Base-by-base conservation (phyloP, 2,329 filamentous ascomycete species). In the Podosphaera aphanis region DNA sequence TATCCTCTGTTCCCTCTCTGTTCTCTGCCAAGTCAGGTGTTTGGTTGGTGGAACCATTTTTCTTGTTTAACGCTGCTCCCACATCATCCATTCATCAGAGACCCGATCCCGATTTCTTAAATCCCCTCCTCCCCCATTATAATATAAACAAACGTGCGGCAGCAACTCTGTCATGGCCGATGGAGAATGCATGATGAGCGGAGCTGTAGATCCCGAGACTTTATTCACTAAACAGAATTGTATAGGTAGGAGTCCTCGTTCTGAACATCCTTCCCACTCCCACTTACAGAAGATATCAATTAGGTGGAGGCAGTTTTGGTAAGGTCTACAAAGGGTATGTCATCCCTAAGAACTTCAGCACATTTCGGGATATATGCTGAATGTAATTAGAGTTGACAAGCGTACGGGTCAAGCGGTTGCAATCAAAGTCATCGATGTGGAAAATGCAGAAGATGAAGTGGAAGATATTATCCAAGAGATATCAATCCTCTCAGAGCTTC, bases 391-490 rank as follows among this genome's bases (percentile, higher is more conserved):
- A 48, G 83, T 95, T 53, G 88, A 95, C 65, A 93, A 90, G 59
- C 77, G 83, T 44, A 93, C 81, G 16, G 90, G 90, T 33, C 81
- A 93, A 58, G 79, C 88, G 11, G 90, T 98, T 44, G 90, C 90
- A 23, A 98, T 98, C 68, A 98, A 98, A 64, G 72, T 98, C 57
- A 95, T 98, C 61, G 90, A 98, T 58, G 90, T 98, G 53, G 90
- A 98, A 64, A 94, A 90, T 65, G 90, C 90, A 57, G 90, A 98
- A 64, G 90, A 98, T 62, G 90, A 98, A 65, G 88, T 98, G 55
- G 90, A 95, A 66, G 90, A 98, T 64, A 98, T 98, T 56, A 94
- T 95, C 61, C 85, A 93, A 61, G 90, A 98, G 65, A 95, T 98
- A 55, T 85, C 88, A 53, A 95, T 98, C 56, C 71, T 98, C 46